Percentiles rank a stretch among this genome's conserved stretches.
Evolutionary conservation across 2,329 filamentous ascomycete species (phyloP).

Genomic region (Leptodontidium sp.): DNA sequence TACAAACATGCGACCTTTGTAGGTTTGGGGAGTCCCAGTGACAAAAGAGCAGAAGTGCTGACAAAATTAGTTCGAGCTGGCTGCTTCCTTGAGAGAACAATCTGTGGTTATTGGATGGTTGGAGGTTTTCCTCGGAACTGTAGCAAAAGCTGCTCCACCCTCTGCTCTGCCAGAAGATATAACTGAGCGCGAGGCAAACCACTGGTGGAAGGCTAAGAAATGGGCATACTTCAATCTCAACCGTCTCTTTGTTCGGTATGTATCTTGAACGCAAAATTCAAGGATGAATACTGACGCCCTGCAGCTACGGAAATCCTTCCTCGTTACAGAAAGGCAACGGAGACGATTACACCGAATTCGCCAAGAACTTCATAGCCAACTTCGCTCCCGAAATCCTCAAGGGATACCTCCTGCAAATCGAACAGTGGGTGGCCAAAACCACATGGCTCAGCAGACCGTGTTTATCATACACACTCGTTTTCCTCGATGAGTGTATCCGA

Average conservation of each 20-base stretch:
- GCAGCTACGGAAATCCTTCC: constrained; percentile 87
- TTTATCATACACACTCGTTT: constrained; percentile 91
- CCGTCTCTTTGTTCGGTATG: constrained; percentile 88
- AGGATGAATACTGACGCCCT: constrained; percentile 28
- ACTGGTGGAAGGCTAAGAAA: constrained; percentile 99
- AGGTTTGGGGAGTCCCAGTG: constrained; percentile 50
- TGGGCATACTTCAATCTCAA: constrained; percentile 99
- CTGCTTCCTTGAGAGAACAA: constrained; percentile 78
- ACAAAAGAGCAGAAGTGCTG: constrained; percentile 43
- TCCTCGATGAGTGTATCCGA: constrained; percentile 96
- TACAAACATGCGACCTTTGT: constrained; percentile 99
- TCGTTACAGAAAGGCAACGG: constrained; percentile 77
- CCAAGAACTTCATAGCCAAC: constrained; percentile 88
- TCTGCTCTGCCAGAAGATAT: constrained; percentile 80
- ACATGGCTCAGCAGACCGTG: constrained; percentile 95
- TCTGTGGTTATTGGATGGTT: constrained; percentile 94
- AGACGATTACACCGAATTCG: constrained; percentile 80
- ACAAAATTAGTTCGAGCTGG: constrained; percentile 79
- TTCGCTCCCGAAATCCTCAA: constrained; percentile 97
- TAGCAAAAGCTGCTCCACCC: constrained; percentile 83
- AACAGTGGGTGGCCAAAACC: constrained; percentile 96
- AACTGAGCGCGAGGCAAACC: constrained; percentile 88
- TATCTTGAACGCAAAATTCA: constrained; percentile 21
- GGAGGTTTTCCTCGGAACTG: constrained; percentile 89
- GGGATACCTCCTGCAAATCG: constrained; percentile 91